Base-by-base conservation (phyloP, 2,329 filamentous ascomycete genomes). In the Penicillium expansum region DNA sequence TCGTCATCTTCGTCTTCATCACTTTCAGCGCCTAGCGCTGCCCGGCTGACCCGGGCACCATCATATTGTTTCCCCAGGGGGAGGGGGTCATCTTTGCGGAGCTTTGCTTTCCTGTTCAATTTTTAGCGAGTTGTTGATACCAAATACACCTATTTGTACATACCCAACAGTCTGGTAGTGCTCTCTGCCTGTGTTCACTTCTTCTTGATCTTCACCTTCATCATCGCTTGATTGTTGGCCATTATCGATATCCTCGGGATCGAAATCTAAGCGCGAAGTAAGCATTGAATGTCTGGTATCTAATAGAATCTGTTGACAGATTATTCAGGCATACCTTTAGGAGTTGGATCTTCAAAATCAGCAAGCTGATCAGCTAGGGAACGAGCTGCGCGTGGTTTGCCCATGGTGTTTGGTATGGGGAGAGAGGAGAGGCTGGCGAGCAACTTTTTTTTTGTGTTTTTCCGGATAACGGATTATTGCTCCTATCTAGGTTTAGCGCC, bases 141-240 rank as follows among this genome's bases (percentile, higher is more conserved):
- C 27, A 50, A 35, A 38, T 24, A 27, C 27, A 30, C 18, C 2
- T 48, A 27, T 42, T 10, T 27, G 47, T 48, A 61, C 79, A 55
- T 77, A 88, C 81, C 87, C 89, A 32, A 96, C 90, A 51, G 82
- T 76, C 42, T 89, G 83, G 71, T 97, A 97, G 72, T 97, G 93
- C 67, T 96, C 93, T 32, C 92, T 89, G 20, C 89, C 91, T 11
- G 81, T 78, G 64, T 81, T 74, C 39, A 65, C 73, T 55, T 76
- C 76, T 22, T 74, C 75, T 5, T 61, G 59, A 43, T 81, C 84
- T 49, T 79, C 82, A 14, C 74, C 73, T 42, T 77, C 79, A 45
- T 83, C 83, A 54, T 83, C 82, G 55, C 80, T 82, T n/a, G 80
- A 81, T 60, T 76, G 74, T 16, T 81, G 80, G 18, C 77, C 79